These are phyloP conservation scores for Suhomyces faveliae DNA, from an alignment of 805 yeast genomes.

Conservation along the genomic window DNA sequence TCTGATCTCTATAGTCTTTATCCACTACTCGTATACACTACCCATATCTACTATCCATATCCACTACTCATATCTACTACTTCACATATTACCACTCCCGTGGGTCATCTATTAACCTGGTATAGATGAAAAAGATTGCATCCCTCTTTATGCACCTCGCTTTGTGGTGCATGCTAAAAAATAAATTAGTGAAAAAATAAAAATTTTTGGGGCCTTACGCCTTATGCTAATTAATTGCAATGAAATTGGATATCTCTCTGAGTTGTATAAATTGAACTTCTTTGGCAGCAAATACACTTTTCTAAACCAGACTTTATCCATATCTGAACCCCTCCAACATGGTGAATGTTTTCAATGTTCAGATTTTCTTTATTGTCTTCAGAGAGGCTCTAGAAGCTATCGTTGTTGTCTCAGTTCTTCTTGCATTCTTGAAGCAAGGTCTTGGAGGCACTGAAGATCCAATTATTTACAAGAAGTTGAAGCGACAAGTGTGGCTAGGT, in stretches of 20 bases:
- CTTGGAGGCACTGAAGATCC: slow-evolving; percentile 23
- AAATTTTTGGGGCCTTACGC: background rate
- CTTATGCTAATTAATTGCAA: background rate
- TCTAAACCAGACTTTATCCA: background rate
- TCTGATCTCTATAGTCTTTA: no score
- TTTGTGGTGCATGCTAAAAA: background rate
- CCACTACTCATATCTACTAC: no score
- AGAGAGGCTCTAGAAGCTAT: slow-evolving; percentile 28
- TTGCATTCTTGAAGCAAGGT: slow-evolving; percentile 29
- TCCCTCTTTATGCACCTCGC: background rate
- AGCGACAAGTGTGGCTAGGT: slow-evolving; percentile 24
- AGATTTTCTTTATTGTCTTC: slow-evolving; percentile 25
- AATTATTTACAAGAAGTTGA: slow-evolving; percentile 17
- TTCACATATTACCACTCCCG: no score
- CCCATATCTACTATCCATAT: no score
- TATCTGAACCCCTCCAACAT: slow-evolving; percentile 10
- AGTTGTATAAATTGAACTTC: background rate
- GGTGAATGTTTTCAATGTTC: slow-evolving; percentile 27
- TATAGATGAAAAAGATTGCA: background rate
- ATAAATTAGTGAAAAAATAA: background rate
- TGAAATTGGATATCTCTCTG: background rate
- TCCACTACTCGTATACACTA: no score
- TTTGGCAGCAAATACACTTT: background rate
- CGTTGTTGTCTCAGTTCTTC: slow-evolving; percentile 26
- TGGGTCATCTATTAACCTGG: no score